phyloP scores from a whole-genome alignment of 176 grass and related monocot species.

The Eragrostis curvula region DNA sequence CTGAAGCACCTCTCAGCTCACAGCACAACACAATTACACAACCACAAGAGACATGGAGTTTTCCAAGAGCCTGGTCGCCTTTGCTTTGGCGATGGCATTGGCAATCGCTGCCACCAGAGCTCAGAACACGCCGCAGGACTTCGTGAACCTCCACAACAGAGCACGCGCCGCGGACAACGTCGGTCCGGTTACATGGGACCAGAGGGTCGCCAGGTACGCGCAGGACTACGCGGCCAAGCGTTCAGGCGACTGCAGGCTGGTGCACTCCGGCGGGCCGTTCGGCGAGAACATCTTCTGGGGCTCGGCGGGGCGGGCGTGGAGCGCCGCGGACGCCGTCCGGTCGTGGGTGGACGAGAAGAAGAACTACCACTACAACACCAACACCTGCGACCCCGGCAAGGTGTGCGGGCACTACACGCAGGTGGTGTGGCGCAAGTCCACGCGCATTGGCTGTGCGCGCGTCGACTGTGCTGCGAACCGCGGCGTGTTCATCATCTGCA shows the following conservation, averaged over 20 bases:
- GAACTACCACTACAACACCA: constrained; percentile 16
- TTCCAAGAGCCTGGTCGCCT: not conserved
- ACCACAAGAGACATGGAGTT: not conserved
- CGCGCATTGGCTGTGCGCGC: constrained; percentile 37
- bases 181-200: constrained; percentile 54
- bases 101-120: not conserved
- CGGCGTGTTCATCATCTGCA: constrained; percentile 48
- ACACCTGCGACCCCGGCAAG: constrained; percentile 40
- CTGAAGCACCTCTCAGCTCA: not conserved
- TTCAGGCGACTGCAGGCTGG: constrained; percentile 42
- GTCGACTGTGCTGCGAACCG: constrained; percentile 12
- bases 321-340: constrained; percentile 7
- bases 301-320: constrained; percentile 13
- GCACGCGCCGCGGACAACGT: constrained; percentile 47
- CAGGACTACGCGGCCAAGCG: constrained; percentile 46
- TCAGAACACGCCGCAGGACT: constrained; percentile 62
- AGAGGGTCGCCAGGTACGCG: constrained; percentile 39
- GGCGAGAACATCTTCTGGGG: constrained; percentile 70
- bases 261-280: constrained; percentile 62
- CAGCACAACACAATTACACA: not conserved
- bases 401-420: constrained; percentile 50
- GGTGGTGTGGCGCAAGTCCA: constrained; percentile 46
- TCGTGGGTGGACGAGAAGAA: constrained; percentile 43
- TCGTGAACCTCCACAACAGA: constrained; percentile 56
- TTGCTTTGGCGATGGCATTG: constrained; percentile 11